Evolutionary conservation across 768 basidiomycete genomes (phyloP).

Genomic region (Kwoniella pini): DNA sequence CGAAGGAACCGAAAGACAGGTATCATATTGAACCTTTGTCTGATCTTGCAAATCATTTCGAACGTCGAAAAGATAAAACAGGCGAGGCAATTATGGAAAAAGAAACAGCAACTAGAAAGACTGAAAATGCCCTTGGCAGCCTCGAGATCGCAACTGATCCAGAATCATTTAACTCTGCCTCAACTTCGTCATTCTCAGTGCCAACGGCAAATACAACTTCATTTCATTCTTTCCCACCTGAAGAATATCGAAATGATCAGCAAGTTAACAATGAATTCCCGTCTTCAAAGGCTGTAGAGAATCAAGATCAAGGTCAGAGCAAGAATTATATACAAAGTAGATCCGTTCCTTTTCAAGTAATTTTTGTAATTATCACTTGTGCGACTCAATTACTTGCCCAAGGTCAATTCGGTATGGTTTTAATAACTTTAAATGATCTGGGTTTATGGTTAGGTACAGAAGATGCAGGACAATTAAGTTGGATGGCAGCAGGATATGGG

Average conservation of each 20-base stretch:
- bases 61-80: too few relatives aligned
- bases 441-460: conserved; percentile 27
- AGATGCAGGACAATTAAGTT: conserved; percentile 30
- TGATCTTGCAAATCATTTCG: too few relatives aligned
- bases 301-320: background rate
- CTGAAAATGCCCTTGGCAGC: too few relatives aligned
- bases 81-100: too few relatives aligned
- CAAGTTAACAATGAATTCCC: too few relatives aligned
- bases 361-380: conserved; percentile 26
- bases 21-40: too few relatives aligned
- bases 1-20: too few relatives aligned
- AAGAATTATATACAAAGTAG: conserved; percentile 1
- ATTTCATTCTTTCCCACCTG: background rate
- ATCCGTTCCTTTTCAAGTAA: conserved; percentile 14
- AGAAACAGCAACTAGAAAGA: too few relatives aligned
- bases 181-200: too few relatives aligned
- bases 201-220: too few relatives aligned
- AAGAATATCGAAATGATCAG: background rate
- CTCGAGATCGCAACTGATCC: too few relatives aligned
- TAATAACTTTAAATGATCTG: conserved; percentile 34
- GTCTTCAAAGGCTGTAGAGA: background rate
- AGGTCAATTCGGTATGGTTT: conserved; percentile 35
- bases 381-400: conserved; percentile 35
- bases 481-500: conserved; percentile 37
- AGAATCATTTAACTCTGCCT: too few relatives aligned